These are phyloP conservation scores for Suhomyces terraborum DNA, from an alignment of 1,139 yeast genomes.

Conservation along the genomic window DNA sequence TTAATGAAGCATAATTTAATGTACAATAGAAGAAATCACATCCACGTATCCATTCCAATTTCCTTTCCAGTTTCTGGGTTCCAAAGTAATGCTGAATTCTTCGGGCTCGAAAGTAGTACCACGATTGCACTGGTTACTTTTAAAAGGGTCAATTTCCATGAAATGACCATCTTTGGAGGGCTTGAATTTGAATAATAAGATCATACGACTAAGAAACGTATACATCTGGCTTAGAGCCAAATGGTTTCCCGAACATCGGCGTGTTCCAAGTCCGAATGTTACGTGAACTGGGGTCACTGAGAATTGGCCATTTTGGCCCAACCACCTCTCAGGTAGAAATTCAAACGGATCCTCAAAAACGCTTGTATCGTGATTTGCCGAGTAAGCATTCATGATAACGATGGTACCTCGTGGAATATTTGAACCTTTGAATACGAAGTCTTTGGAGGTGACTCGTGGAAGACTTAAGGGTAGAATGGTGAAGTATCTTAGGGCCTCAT, in stretches of 20 bases:
- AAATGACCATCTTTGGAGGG: conserved; percentile 35
- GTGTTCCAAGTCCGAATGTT: conserved; percentile 68
- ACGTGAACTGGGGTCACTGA: neutral
- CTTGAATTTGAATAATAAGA: conserved; percentile 40
- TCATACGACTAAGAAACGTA: conserved; percentile 34
- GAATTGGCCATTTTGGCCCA: conserved; percentile 30
- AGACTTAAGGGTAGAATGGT: conserved; percentile 69
- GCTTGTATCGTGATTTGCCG: conserved; percentile 65
- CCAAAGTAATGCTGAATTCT: conserved; percentile 39
- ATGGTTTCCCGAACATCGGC: conserved; percentile 69
- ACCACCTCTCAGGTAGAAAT: conserved; percentile 63
- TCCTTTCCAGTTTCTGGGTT: conserved; percentile 15
- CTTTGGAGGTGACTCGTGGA: conserved; percentile 61
- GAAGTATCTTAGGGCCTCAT: conserved; percentile 63
- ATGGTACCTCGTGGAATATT: conserved; percentile 58
- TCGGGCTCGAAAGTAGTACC: conserved; percentile 65
- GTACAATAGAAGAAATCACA: conserved; percentile 14
- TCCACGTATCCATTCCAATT: too few relatives aligned
- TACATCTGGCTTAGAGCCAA: conserved; percentile 67
- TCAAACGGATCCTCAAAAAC: conserved; percentile 50
- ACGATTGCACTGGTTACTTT: conserved; percentile 48
- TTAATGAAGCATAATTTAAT: conserved; percentile 7
- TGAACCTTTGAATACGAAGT: conserved; percentile 39
- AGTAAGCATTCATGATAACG: conserved; percentile 66
- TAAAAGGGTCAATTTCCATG: conserved; percentile 54